Evolutionary conservation across 1,284 basidiomycete species (phyloP).

Genomic region (Apiotrichum akiyoshidainum): DNA sequence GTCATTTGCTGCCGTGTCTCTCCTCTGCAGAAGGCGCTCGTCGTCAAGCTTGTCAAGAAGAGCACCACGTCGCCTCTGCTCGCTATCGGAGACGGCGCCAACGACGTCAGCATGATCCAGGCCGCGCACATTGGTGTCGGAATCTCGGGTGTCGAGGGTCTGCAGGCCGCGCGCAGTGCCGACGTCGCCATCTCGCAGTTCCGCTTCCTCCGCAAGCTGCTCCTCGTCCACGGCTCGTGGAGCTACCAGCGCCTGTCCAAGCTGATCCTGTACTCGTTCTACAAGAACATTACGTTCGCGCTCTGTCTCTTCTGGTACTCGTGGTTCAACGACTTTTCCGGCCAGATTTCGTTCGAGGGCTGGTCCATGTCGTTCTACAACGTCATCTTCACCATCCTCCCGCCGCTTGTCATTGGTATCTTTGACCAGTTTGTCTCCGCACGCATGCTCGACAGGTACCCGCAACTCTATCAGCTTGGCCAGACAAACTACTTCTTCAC

Average conservation of each 20-base stretch:
- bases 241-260: conserved; percentile 94
- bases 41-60: conserved; percentile 98
- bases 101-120: conserved; percentile 62
- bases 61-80: conserved; percentile 86
- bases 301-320: conserved; percentile 99
- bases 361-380: conserved; percentile 97
- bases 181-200: conserved; percentile 99
- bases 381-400: conserved; percentile 89
- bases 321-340: conserved; percentile 97
- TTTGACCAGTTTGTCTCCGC: conserved; percentile 98
- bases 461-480: conserved; percentile 89
- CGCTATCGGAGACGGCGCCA: conserved; percentile 73
- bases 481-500: conserved; percentile 91
- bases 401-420: conserved; percentile 93
- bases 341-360: conserved; percentile 95
- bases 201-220: conserved; percentile 88
- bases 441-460: conserved; percentile 92
- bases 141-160: conserved; percentile 96
- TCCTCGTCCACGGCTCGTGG: conserved; percentile 98
- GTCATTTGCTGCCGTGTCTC: conserved; percentile 67
- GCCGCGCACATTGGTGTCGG: conserved; percentile 76
- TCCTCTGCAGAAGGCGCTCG: conserved; percentile 93
- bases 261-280: conserved; percentile 91
- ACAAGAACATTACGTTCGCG: conserved; percentile 95
- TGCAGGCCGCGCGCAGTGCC: conserved; percentile 94